Percentiles rank a stretch among this genome's conserved stretches.
Evolutionary conservation across 2,329 filamentous ascomycete genomes (phyloP).

Genomic region (Aspergillus pseudonomiae): DNA sequence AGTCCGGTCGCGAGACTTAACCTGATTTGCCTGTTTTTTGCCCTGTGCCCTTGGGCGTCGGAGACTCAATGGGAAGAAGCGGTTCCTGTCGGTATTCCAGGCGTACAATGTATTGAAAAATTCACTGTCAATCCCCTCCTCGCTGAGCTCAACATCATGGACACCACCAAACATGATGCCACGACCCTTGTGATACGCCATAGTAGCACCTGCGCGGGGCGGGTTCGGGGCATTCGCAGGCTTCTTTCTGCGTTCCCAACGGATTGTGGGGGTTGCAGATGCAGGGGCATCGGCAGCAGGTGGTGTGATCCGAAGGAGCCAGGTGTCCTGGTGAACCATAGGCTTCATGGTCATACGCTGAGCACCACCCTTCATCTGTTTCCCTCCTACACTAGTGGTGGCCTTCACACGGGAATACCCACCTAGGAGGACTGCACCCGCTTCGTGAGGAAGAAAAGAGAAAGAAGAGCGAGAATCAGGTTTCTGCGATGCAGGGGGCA

Average conservation of each 20-base stretch:
- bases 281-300: slow-evolving; percentile 68
- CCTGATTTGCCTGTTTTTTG: slow-evolving; percentile 57
- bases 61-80: slow-evolving; percentile 83
- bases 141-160: slow-evolving; percentile 85
- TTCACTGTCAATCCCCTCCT: slow-evolving; percentile 94
- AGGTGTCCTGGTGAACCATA: slow-evolving; percentile 91
- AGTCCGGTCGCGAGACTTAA: slow-evolving; percentile 66
- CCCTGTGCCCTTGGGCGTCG: slow-evolving; percentile 71
- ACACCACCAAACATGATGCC: slow-evolving; percentile 94
- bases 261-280: slow-evolving; percentile 69
- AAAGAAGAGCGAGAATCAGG: slow-evolving; percentile 92
- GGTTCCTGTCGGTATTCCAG: slow-evolving; percentile 93
- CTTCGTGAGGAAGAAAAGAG: slow-evolving; percentile 85
- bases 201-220: slow-evolving; percentile 82
- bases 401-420: slow-evolving; percentile 92
- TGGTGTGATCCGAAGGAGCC: slow-evolving; percentile 80
- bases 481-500: slow-evolving; percentile 79
- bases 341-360: slow-evolving; percentile 76
- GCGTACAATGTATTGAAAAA: slow-evolving; percentile 93
- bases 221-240: slow-evolving; percentile 87
- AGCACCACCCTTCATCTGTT: slow-evolving; percentile 64
- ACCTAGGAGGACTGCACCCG: slow-evolving; percentile 86
- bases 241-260: slow-evolving; percentile 93
- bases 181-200: slow-evolving; percentile 90
- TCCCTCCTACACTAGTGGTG: slow-evolving; percentile 56